A percentile compares a stretch with the other conserved stretches of the same genome.
Evolutionary conservation across 2,329 filamentous ascomycete species (phyloP).

Genomic region (Neodidymelliopsis sp.): DNA sequence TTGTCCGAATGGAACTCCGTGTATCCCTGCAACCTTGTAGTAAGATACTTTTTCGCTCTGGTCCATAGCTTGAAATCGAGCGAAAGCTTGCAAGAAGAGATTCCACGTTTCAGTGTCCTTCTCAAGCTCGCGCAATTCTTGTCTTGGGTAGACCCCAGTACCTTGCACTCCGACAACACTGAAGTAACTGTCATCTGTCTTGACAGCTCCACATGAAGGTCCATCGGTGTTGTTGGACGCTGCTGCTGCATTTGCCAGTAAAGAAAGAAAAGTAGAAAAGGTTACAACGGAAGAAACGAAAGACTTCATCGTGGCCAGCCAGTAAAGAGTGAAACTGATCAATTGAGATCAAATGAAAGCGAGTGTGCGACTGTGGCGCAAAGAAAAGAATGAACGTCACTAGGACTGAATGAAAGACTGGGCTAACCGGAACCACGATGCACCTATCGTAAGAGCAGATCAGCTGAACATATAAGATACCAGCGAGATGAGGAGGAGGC

Average conservation of each 20-base stretch:
- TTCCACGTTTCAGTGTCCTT: slow-evolving; percentile 43
- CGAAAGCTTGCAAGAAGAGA: slow-evolving; percentile 41
- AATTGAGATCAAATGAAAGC: slow-evolving; percentile 31
- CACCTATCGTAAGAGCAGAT: slow-evolving; percentile 1
- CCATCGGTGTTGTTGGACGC: slow-evolving; percentile 27
- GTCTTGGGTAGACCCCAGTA: slow-evolving; percentile 37
- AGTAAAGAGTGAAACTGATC: slow-evolving; percentile 38
- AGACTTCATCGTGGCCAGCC: slow-evolving; percentile 40
- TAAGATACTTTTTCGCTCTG: slow-evolving; percentile 42
- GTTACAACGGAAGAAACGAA: slow-evolving; percentile 31
- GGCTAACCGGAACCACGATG: slow-evolving; percentile 16
- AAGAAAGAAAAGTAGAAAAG: slow-evolving; percentile 27
- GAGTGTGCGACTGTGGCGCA: slow-evolving; percentile 23
- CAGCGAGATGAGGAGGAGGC: slow-evolving; percentile 21
- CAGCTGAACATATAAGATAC: slow-evolving; percentile 14
- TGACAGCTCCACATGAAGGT: slow-evolving; percentile 29
- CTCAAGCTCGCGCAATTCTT: slow-evolving; percentile 41
- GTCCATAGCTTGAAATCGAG: slow-evolving; percentile 43
- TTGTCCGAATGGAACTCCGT: slow-evolving; percentile 39
- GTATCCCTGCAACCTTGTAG: slow-evolving; percentile 45
- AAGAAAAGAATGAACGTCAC: slow-evolving; percentile 33
- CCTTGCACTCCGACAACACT: slow-evolving; percentile 44
- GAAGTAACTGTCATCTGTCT: slow-evolving; percentile 37
- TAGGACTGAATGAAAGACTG: slow-evolving; percentile 35
- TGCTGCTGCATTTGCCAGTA: slow-evolving; percentile 25